Evolutionary conservation across 1,139 yeast species (phyloP), one percentile per base, ranked within the genome.

Genomic region (Suhomyces bribrorum): DNA sequence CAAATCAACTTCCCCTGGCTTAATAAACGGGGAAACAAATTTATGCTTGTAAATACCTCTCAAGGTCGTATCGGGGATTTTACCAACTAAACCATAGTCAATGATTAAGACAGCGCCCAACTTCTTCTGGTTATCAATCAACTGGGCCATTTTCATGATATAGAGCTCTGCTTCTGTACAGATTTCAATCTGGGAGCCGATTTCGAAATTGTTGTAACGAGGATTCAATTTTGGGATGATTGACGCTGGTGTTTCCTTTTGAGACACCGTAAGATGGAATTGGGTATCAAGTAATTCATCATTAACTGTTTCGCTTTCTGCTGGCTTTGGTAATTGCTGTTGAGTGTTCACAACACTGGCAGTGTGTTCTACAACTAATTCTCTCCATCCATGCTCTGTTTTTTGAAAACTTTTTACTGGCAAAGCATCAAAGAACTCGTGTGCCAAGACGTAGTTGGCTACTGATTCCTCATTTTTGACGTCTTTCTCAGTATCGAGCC

Each of bases 361-460:
- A 0, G 73, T 57, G 41, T 70, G 74, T 41, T 72, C 94, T 20
- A 87, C 95, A 31, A 85, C 56, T 29, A 79, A 69, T 55, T 87
- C 96, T 49, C 92, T 68, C 96, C 96, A 87, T 0, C 88, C 87
- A 13, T 75, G 59, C 23, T 67, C 63, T 0, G 86, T 79, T 47
- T 75, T 75, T 39, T 77, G 73, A 54, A 85, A 87, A 45, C 83
- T 75, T 47, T 83, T 81, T 17, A 87, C 81, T 0, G 96, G 95
- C 43, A 87, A 67, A 0, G 96, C 95, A 62, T 87, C 96, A 55
- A 84, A 87, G 53, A 87, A 87, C 56, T 87, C 96, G 56, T 87
- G 96, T 0, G 95, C 95, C 38, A 87, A 57, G 7, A 86, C 69
- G 54, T 77, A 86, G 44, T 86, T 83, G 26, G 87, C 76, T 3